These are phyloP conservation scores for Cyberlindnera bimundalis DNA, from an alignment of 805 yeast species.

Conservation along the genomic window DNA sequence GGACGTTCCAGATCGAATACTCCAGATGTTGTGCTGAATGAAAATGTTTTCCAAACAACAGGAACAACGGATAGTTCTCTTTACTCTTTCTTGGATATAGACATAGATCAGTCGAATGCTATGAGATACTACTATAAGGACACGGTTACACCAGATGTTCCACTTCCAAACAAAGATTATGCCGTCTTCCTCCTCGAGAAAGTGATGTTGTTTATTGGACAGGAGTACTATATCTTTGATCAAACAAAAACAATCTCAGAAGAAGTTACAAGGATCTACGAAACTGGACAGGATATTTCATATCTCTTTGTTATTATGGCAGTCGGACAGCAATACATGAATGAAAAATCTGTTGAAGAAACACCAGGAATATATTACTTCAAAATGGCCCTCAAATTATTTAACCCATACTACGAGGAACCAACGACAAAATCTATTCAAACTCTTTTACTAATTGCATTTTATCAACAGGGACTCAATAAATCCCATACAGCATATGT, in stretches of 20 bases:
- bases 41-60: constrained; percentile 21
- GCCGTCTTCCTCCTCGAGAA: constrained; percentile 18
- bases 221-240: constrained; percentile 26
- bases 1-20: neutral
- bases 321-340: constrained; percentile 28
- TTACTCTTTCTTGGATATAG: constrained; percentile 25
- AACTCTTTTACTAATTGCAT: constrained; percentile 33
- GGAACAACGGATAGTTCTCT: constrained; percentile 25
- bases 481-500: constrained; percentile 33
- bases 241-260: constrained; percentile 7
- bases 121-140: constrained; percentile 22
- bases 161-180: constrained; percentile 16
- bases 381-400: constrained; percentile 31
- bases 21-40: constrained; percentile 17
- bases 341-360: constrained; percentile 11
- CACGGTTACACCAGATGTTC: constrained; percentile 7
- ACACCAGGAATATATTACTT: constrained; percentile 27
- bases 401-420: constrained; percentile 31
- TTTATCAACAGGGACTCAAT: constrained; percentile 35
- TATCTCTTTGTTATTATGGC: constrained; percentile 26
- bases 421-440: constrained; percentile 33
- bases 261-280: constrained; percentile 16
- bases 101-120: constrained; percentile 20
- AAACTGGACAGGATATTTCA: constrained; percentile 12
- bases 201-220: constrained; percentile 23